phyloP scores from a whole-genome alignment of 805 yeast species.

The Candida orba region DNA sequence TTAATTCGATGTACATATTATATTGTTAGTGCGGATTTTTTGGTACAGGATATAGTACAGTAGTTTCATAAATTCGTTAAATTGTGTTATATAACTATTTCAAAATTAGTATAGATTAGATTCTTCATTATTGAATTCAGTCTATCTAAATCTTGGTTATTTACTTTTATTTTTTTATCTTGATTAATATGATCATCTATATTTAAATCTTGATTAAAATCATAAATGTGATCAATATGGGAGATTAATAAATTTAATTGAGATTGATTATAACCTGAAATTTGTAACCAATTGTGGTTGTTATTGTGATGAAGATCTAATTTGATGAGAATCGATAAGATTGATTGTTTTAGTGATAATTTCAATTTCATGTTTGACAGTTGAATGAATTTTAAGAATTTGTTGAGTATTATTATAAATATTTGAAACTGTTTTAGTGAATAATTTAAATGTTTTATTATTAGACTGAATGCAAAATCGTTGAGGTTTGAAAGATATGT shows the following conservation, averaged over 20 bases:
- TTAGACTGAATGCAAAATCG: background rate
- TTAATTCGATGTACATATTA: background rate
- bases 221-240: constrained; percentile 4
- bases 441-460: background rate
- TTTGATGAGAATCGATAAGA: constrained; percentile 5
- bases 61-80: background rate
- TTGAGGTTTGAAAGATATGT: background rate
- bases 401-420: constrained; percentile 1
- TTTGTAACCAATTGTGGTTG: constrained; percentile 8
- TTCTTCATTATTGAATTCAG: constrained; percentile 18
- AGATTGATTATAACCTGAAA: constrained; percentile 7
- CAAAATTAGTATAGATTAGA: constrained; percentile 16
- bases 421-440: constrained; percentile 2
- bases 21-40: no score
- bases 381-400: constrained; percentile 1
- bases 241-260: background rate
- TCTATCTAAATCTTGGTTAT: constrained; percentile 10
- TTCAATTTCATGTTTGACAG: background rate
- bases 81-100: constrained; percentile 8
- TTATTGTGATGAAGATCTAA: background rate
- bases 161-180: constrained; percentile 2
- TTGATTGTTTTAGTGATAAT: constrained; percentile 13
- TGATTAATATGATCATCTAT: background rate
- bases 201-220: background rate
- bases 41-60: no score